A percentile compares a stretch with the other conserved stretches of the same genome.
Conservation (phyloP, 2,329 filamentous ascomycete genomes). For the Hymenoscyphus scutula region DNA sequence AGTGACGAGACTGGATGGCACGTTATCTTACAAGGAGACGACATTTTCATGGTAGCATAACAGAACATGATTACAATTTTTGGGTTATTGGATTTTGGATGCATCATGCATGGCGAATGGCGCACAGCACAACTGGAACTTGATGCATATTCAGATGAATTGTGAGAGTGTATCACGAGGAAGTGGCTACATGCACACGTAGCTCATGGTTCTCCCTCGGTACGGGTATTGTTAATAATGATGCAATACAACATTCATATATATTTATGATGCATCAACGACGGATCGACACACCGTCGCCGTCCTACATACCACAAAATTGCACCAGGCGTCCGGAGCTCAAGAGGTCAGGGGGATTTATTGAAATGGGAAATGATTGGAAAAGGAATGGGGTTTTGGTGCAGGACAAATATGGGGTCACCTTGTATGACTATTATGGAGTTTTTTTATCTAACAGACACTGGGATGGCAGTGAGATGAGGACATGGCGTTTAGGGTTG, state of each 20-base stretch:
- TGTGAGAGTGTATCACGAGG: slow-evolving; percentile 3
- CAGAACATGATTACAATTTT: slow-evolving; percentile 1
- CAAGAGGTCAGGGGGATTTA: background rate
- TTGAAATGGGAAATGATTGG: slow-evolving; percentile 4
- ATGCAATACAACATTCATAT: slow-evolving; percentile 11
- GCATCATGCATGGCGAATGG: slow-evolving; percentile 17
- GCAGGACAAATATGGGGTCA: slow-evolving; percentile 8
- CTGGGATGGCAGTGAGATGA: slow-evolving; percentile 13
- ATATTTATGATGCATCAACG: slow-evolving; percentile 7
- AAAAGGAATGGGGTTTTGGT: slow-evolving; percentile 7
- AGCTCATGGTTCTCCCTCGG: slow-evolving; percentile 14
- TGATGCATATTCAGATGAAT: slow-evolving; percentile 1
- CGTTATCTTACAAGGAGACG: slow-evolving; percentile 32
- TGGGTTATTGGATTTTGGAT: background rate
- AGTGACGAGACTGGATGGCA: slow-evolving; percentile 26
- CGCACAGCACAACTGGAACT: slow-evolving; percentile 7
- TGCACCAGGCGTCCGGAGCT: slow-evolving; percentile 12
- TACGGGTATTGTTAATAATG: slow-evolving; percentile 14
- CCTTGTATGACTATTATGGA: slow-evolving; percentile 23
- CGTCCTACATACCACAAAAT: slow-evolving; percentile 6
- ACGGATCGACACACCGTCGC: slow-evolving; percentile 9
- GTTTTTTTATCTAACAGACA: slow-evolving; percentile 6
- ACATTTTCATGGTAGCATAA: slow-evolving; percentile 35
- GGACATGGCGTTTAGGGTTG: slow-evolving; percentile 9
- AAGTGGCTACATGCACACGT: slow-evolving; percentile 11